Percentiles rank a stretch among this genome's conserved stretches.
Evolutionary conservation across 305 asterid species (phyloP).

Genomic region (Plantago lanceolata): DNA sequence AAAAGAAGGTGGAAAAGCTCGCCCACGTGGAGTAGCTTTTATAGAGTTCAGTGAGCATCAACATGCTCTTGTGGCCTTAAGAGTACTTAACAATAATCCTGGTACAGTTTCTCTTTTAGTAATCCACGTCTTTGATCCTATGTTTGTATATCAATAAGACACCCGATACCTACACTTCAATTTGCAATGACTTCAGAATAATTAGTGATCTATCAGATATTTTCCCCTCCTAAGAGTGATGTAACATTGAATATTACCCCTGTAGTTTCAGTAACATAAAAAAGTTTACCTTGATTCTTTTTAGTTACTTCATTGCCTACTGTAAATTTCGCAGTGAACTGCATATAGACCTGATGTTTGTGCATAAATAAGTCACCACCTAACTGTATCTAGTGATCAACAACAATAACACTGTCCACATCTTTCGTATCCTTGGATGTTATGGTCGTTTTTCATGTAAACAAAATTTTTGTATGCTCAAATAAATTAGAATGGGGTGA

Average conservation of each 20-base stretch:
- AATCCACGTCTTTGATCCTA: background rate
- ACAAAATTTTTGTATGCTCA: no score
- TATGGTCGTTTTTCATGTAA: background rate
- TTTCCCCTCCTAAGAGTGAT: no score
- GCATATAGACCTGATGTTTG: background rate
- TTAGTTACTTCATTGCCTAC: no score
- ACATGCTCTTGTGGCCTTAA: constrained; percentile 93
- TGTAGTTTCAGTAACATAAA: no score
- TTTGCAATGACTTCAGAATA: no score
- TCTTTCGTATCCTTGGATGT: background rate
- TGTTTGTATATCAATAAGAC: background rate
- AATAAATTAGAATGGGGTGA: no score
- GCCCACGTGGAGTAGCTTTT: constrained; percentile 91
- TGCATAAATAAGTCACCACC: background rate
- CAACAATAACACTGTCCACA: background rate
- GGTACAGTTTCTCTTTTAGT: constrained; percentile 37
- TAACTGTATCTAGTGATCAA: background rate
- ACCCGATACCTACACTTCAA: background rate
- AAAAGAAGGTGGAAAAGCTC: constrained; percentile 47
- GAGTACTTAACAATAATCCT: constrained; percentile 95
- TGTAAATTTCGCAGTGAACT: background rate
- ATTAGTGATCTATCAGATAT: no score
- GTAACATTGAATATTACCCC: no score
- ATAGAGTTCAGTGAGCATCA: constrained; percentile 93
- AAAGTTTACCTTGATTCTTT: no score